phyloP scores from a whole-genome alignment of 2,329 filamentous ascomycete genomes.

The Neocatenulostroma microsporum region DNA sequence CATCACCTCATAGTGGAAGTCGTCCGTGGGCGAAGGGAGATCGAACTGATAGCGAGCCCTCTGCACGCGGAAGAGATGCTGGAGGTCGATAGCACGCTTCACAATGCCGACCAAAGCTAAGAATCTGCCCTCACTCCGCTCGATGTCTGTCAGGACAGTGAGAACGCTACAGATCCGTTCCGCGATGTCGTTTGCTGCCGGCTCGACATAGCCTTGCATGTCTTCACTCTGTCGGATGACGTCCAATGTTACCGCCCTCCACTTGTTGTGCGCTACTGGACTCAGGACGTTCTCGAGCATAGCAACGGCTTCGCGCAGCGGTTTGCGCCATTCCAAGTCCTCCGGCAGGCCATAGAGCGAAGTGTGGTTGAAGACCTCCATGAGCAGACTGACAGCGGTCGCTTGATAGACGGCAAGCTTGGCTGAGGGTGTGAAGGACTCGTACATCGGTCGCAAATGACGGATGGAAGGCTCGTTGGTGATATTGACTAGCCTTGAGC shows the following conservation, averaged over 20 bases:
- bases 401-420: constrained; percentile 59
- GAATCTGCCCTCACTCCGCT: constrained; percentile 14
- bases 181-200: constrained; percentile 16
- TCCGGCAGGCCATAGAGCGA: constrained; percentile 57
- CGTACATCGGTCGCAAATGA: constrained; percentile 38
- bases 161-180: constrained; percentile 22
- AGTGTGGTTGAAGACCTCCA: constrained; percentile 52
- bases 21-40: constrained; percentile 17
- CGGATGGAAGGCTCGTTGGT: constrained; percentile 13
- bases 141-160: constrained; percentile 19
- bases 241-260: constrained; percentile 58
- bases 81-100: constrained; percentile 21
- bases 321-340: constrained; percentile 32
- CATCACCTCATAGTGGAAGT: constrained; percentile 54
- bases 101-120: constrained; percentile 22
- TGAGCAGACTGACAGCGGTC: constrained; percentile 47
- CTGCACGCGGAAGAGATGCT: constrained; percentile 26
- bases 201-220: constrained; percentile 12
- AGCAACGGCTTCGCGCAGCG: constrained; percentile 17
- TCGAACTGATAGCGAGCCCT: constrained; percentile 25
- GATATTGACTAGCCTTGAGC: constrained; percentile 15
- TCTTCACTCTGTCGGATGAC: constrained; percentile 47
- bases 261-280: constrained; percentile 53
- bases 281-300: constrained; percentile 17
- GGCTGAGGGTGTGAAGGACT: constrained; percentile 45